Evolutionary conservation across 805 yeast genomes (phyloP).

Genomic region (Wickerhamomyces ciferrii): DNA sequence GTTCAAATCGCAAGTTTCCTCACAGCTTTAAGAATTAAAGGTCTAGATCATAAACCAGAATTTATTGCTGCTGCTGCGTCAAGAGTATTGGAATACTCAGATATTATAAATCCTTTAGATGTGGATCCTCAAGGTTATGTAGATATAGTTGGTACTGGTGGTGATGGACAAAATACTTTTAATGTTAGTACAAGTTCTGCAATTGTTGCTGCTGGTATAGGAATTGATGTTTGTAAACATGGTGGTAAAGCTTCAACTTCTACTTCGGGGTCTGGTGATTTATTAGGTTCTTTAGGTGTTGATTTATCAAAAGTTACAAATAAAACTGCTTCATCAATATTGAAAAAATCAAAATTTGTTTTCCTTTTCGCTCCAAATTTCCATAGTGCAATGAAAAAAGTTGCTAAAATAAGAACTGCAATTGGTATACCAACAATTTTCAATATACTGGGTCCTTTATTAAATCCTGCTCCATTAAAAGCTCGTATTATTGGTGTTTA

Average conservation of each 20-base stretch:
- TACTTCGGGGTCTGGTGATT: constrained; percentile 89
- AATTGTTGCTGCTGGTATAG: constrained; percentile 89
- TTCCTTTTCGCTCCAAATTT: constrained; percentile 91
- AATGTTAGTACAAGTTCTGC: constrained; percentile 95
- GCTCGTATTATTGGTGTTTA: constrained; percentile 90
- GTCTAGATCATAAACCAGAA: constrained; percentile 76
- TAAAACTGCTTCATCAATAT: constrained; percentile 52
- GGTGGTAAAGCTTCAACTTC: constrained; percentile 98
- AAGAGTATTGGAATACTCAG: constrained; percentile 64
- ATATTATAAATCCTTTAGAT: constrained; percentile 37
- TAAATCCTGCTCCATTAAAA: constrained; percentile 81
- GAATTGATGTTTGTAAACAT: constrained; percentile 79
- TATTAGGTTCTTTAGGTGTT: constrained; percentile 78
- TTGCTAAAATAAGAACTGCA: constrained; percentile 70
- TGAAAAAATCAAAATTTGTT: constrained; percentile 45
- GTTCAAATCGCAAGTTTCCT: constrained; percentile 76
- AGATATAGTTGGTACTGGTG: constrained; percentile 98
- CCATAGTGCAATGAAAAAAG: constrained; percentile 86
- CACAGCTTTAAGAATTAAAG: constrained; percentile 66
- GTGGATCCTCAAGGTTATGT: constrained; percentile 50
- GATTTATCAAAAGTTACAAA: constrained; percentile 66
- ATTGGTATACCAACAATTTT: constrained; percentile 91
- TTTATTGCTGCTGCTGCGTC: constrained; percentile 83
- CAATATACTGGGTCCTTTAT: constrained; percentile 88
- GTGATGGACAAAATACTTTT: constrained; percentile 96